These are phyloP conservation scores for Panicum miliaceum DNA, from an alignment of 176 grass and related monocot genomes.

Conservation along the genomic window DNA sequence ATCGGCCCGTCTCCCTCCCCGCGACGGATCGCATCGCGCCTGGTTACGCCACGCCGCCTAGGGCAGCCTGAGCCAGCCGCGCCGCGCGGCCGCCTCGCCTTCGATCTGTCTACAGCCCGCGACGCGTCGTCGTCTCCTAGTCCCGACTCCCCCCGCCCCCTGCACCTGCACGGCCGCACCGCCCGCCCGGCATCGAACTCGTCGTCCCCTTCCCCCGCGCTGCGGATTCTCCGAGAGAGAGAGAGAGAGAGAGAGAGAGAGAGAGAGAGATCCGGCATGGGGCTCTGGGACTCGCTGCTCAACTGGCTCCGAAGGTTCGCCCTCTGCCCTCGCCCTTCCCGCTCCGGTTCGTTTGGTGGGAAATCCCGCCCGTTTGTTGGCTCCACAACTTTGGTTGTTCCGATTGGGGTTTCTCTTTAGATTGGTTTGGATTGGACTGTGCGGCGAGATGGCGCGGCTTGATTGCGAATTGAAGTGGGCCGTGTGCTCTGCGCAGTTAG, in stretches of 20 bases:
- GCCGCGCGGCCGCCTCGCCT: not conserved
- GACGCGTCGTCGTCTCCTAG: not conserved
- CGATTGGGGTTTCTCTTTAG: not conserved
- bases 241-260: conserved; percentile 19
- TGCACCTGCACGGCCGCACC: not conserved
- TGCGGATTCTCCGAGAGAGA: conserved; percentile 38
- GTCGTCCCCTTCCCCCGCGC: not conserved
- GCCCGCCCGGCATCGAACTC: not conserved
- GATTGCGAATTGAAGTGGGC: conserved; percentile 1
- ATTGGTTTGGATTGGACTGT: not conserved
- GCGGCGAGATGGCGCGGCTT: not conserved
- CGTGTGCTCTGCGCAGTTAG: conserved; percentile 25
- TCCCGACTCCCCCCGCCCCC: not conserved
- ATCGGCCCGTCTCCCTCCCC: not conserved
- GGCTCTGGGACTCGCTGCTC: conserved; percentile 86
- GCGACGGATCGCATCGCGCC: conserved; percentile 5
- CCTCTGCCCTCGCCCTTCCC: not conserved
- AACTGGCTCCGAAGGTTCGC: conserved; percentile 94
- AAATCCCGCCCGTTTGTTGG: not conserved
- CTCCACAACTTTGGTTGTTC: not conserved
- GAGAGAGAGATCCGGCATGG: conserved; percentile 53
- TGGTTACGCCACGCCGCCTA: not conserved
- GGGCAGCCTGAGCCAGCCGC: conserved; percentile 23
- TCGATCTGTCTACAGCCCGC: not conserved
- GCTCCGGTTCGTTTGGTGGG: not conserved